Percentiles rank a stretch among this genome's conserved stretches.
phyloP scores from a whole-genome alignment of 306 rosid genomes.

The Begonia masoniana region DNA sequence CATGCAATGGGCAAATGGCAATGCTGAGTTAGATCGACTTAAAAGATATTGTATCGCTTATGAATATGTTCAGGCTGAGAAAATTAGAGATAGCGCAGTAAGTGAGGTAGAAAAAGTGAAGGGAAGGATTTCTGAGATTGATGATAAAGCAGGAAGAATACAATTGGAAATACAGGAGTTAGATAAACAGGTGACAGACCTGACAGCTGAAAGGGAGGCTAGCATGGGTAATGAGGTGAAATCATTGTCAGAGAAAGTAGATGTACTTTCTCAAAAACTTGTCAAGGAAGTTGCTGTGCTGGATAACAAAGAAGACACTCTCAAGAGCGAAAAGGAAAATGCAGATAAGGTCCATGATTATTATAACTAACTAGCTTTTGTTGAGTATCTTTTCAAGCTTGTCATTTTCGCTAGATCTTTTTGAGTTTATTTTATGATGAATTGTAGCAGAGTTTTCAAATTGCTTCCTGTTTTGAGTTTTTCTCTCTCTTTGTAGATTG shows the following conservation, averaged over 20 bases:
- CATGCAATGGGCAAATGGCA: conserved; percentile 98
- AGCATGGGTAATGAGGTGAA: conserved; percentile 88
- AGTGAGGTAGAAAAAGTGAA: conserved; percentile 66
- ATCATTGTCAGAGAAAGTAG: conserved; percentile 61
- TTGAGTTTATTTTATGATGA: conserved; percentile 6
- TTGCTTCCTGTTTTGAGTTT: conserved; percentile 2
- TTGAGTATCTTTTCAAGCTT: conserved; percentile 2
- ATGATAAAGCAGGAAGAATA: conserved; percentile 25
- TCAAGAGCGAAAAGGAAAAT: conserved; percentile 63
- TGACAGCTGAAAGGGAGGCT: conserved; percentile 80
- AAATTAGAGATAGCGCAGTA: conserved; percentile 59
- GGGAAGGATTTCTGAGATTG: conserved; percentile 52
- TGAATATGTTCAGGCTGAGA: conserved; percentile 69
- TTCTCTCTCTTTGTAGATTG: conserved; percentile 30
- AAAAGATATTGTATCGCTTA: conserved; percentile 78
- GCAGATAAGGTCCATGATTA: conserved; percentile 42
- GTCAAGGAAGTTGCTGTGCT: conserved; percentile 65
- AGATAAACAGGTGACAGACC: conserved; percentile 47
- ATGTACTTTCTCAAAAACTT: conserved; percentile 55
- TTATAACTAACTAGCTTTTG: conserved; percentile 1
- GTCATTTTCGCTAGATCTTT: not conserved
- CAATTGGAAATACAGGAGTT: conserved; percentile 53
- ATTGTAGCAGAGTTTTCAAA: not conserved
- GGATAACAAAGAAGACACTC: conserved; percentile 65
- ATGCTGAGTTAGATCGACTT: conserved; percentile 82